Conservation (phyloP, 257 asterid genomes). For the Cruciata laevipes region DNA sequence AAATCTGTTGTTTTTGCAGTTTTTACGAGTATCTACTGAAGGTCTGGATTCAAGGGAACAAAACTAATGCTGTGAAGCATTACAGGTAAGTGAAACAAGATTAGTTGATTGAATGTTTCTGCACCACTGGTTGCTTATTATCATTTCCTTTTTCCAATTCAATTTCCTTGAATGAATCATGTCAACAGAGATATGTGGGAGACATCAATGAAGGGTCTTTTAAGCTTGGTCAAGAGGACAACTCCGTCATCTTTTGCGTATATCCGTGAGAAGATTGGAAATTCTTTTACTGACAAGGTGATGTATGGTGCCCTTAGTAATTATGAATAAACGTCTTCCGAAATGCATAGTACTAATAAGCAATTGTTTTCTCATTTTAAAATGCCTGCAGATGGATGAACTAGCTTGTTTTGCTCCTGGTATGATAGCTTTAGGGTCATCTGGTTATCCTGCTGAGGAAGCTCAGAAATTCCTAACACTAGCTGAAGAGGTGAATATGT, state of each 20-base stretch:
- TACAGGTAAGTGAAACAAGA: conserved; percentile 52
- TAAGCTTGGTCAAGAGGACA: conserved; percentile 88
- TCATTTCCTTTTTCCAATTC: not conserved
- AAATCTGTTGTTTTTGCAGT: conserved; percentile 42
- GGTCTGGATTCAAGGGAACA: conserved; percentile 99
- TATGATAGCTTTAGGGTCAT: conserved; percentile 91
- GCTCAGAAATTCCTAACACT: conserved; percentile 64
- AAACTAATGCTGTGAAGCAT: conserved; percentile 70
- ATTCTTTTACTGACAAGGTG: conserved; percentile 81
- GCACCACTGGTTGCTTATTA: not conserved
- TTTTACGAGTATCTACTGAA: conserved; percentile 92
- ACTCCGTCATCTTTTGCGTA: conserved; percentile 85
- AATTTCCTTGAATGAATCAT: conserved; percentile 9
- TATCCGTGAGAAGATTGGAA: conserved; percentile 85
- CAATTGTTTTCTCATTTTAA: conserved; percentile 11
- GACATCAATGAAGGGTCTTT: conserved; percentile 91
- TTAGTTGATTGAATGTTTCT: not conserved
- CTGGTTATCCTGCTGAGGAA: conserved; percentile 81
- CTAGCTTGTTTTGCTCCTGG: conserved; percentile 99
- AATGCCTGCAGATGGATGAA: conserved; percentile 87
- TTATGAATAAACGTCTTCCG: conserved; percentile 4
- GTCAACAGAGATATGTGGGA: conserved; percentile 96
- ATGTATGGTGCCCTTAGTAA: conserved; percentile 5
- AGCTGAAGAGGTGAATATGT: conserved; percentile 79
- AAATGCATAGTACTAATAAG: not conserved